phyloP scores from a whole-genome alignment of 2,329 filamentous ascomycete species.

The Lomentospora prolificans region DNA sequence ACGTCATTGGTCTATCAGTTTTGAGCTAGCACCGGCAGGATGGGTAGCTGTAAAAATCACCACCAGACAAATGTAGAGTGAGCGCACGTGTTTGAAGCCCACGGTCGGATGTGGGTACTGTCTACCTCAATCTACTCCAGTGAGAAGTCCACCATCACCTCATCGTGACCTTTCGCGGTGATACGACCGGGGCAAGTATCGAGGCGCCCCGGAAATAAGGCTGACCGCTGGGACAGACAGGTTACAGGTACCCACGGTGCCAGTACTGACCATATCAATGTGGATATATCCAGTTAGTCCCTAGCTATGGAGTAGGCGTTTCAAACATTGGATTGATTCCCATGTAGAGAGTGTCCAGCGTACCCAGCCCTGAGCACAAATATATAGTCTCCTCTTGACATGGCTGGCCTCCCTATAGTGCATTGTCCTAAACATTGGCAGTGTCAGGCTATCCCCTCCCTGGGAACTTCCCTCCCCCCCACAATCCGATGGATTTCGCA shows the following conservation, averaged over 20 bases:
- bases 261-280: background rate
- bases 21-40: conserved; percentile 2
- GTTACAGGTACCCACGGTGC: background rate
- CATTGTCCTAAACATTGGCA: too few species aligned
- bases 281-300: background rate
- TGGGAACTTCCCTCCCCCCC: too few species aligned
- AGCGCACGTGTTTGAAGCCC: background rate
- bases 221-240: background rate
- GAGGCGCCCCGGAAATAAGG: background rate
- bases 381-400: background rate
- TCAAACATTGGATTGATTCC: too few species aligned
- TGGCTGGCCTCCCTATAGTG: background rate
- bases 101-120: background rate
- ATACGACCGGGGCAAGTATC: background rate
- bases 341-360: too few species aligned
- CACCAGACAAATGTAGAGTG: background rate
- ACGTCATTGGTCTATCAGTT: background rate
- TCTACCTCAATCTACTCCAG: background rate
- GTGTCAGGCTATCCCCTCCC: background rate
- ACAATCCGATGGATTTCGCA: too few species aligned
- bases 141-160: background rate
- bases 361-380: too few species aligned
- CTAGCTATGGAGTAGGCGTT: too few species aligned
- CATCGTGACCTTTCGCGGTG: background rate
- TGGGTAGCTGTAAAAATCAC: background rate